Base-by-base conservation (phyloP, 331 rosid genomes). In the Cydonia oblonga region DNA sequence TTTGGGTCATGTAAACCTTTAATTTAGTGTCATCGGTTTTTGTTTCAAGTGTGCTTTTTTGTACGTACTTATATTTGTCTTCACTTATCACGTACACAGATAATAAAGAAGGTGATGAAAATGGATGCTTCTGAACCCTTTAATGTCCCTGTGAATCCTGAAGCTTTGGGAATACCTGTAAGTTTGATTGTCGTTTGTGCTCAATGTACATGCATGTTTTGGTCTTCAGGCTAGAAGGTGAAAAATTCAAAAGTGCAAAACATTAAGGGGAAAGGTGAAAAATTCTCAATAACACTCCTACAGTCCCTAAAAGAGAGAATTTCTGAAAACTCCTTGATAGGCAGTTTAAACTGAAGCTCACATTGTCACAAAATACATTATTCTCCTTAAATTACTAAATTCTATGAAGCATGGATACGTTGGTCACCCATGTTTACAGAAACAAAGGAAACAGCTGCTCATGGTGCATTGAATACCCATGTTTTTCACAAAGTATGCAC, bases 41-140 rank as follows among this genome's bases (percentile, higher is more conserved):
- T 26, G 58, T 69, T 18, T 12, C 25, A 59, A 30, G 14, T 51
- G 7, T 60, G 33, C 51, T 70, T 54, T 25, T 22, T 32, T 22
- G 68, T 56, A 12, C 5, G 64, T 38, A 19, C 62, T 57, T 42
- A 65, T 72, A 71, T 40, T 29, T 72, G n/a, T 64, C 49, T 72
- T 32, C 33, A 26, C 69, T 70, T 77, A 56, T 75, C 44, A 46
- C 30, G 46, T 76, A 53, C 72, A 46, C 76, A 93, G 97, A 81
- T 93, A 54, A 80, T 93, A 76, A 89, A 88, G 86, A 93, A 93
- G 89, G 86, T 93, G 61, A 93, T 91, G 97, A 89, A 89, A 79
- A 93, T 93, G 98, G 98, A 89, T 74, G 96, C 97, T 25, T 92
- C 97, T 19, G 96, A 91, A 40, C 96, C 96, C 65, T 88, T 93